Conservation (phyloP, 306 rosid species). For the Albizia julibrissin region DNA sequence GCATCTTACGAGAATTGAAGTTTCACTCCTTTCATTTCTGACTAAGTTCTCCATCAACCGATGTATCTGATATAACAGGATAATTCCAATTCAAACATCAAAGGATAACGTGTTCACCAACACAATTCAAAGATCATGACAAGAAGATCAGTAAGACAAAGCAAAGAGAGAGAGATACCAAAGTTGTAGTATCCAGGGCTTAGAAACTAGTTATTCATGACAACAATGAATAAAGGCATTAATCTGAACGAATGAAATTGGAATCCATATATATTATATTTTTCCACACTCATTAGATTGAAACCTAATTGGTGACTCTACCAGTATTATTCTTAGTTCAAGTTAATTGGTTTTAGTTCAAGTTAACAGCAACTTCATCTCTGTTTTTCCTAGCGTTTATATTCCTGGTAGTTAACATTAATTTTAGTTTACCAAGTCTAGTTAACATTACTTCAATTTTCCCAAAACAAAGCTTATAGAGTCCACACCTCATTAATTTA, state of each 20-base stretch:
- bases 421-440: neutral
- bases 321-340: neutral
- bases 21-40: conserved; percentile 60
- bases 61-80: conserved; percentile 56
- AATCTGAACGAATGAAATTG: neutral
- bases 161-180: conserved; percentile 12
- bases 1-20: conserved; percentile 68
- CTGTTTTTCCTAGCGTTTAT: neutral
- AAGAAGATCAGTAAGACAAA: conserved; percentile 4
- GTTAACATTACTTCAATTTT: neutral
- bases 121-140: neutral
- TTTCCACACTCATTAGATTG: neutral
- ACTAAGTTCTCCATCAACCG: conserved; percentile 74
- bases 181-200: neutral
- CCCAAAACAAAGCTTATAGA: neutral
- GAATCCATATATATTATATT: neutral
- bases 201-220: neutral
- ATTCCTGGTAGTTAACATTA: neutral
- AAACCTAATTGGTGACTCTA: neutral
- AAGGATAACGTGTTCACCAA: conserved; percentile 14
- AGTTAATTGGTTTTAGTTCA: neutral
- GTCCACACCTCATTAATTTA: neutral
- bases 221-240: neutral
- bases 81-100: conserved; percentile 22
- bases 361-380: neutral